A percentile compares a stretch with the other conserved stretches of the same genome.
phyloP scores from a whole-genome alignment of 345 rosid genomes.

The Eucalyptus cloeziana region DNA sequence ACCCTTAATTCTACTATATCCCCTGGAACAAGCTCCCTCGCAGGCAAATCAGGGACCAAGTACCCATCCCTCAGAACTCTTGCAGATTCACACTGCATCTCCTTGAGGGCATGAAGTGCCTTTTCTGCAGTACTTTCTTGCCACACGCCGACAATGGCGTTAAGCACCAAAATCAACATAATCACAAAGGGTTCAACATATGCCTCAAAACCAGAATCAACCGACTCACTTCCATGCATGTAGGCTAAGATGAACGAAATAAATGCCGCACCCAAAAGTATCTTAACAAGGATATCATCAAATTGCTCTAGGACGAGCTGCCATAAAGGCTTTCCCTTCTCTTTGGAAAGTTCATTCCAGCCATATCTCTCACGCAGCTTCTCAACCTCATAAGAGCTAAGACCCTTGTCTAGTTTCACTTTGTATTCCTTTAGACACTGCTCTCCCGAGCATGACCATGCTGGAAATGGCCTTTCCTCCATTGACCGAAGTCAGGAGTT shows the following conservation, averaged over 20 bases:
- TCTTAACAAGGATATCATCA: conserved; percentile 83
- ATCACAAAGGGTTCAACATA: conserved; percentile 91
- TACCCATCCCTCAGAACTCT: conserved; percentile 68
- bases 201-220: conserved; percentile 47
- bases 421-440: conserved; percentile 60
- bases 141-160: conserved; percentile 92
- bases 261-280: conserved; percentile 78
- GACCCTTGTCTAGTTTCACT: conserved; percentile 61
- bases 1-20: conserved; percentile 75
- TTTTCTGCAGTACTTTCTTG: conserved; percentile 91
- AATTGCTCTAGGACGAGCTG: conserved; percentile 67
- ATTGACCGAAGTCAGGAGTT: not conserved
- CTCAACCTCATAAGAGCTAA: conserved; percentile 48
- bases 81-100: conserved; percentile 80
- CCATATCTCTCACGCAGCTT: conserved; percentile 53
- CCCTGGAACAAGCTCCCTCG: conserved; percentile 81
- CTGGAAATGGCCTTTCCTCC: conserved; percentile 68
- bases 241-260: conserved; percentile 77
- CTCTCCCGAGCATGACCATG: conserved; percentile 80
- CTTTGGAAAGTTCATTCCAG: conserved; percentile 81
- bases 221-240: conserved; percentile 40
- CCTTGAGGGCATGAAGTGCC: conserved; percentile 90
- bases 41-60: conserved; percentile 59
- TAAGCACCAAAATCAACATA: conserved; percentile 57
- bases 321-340: conserved; percentile 88